phyloP scores from a whole-genome alignment of 179 eudicot species.

The Vitellaria paradoxa region DNA sequence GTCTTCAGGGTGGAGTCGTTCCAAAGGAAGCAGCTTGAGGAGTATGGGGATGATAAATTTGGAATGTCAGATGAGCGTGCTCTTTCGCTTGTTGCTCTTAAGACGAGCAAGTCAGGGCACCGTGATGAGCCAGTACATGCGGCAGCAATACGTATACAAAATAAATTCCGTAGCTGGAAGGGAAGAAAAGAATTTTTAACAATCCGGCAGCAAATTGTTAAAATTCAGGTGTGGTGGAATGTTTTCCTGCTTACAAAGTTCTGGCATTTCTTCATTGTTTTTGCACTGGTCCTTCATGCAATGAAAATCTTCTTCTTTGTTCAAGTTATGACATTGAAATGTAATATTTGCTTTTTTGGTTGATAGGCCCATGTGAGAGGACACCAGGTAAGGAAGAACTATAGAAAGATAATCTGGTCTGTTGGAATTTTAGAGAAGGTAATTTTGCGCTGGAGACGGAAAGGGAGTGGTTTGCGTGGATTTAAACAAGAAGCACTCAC shows the following conservation, averaged over 20 bases:
- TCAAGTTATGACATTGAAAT: neutral
- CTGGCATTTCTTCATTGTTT: neutral
- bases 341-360: slow-evolving; percentile 6
- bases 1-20: slow-evolving; percentile 79
- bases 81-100: slow-evolving; percentile 54
- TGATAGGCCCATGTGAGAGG: slow-evolving; percentile 86
- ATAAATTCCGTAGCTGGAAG: slow-evolving; percentile 78
- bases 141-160: slow-evolving; percentile 77
- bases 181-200: slow-evolving; percentile 66
- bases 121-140: slow-evolving; percentile 55
- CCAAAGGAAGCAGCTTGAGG: slow-evolving; percentile 60
- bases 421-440: slow-evolving; percentile 86
- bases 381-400: slow-evolving; percentile 79
- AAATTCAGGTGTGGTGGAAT: slow-evolving; percentile 61
- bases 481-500: slow-evolving; percentile 48
- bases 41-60: slow-evolving; percentile 36
- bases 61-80: slow-evolving; percentile 51
- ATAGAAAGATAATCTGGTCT: slow-evolving; percentile 77
- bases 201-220: slow-evolving; percentile 65
- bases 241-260: neutral
- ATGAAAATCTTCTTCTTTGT: neutral
- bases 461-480: slow-evolving; percentile 69
- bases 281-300: neutral
- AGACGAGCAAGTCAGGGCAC: slow-evolving; percentile 40
- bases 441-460: slow-evolving; percentile 84